Conservation (phyloP, 441 rosid species). For the Croton setiger region DNA sequence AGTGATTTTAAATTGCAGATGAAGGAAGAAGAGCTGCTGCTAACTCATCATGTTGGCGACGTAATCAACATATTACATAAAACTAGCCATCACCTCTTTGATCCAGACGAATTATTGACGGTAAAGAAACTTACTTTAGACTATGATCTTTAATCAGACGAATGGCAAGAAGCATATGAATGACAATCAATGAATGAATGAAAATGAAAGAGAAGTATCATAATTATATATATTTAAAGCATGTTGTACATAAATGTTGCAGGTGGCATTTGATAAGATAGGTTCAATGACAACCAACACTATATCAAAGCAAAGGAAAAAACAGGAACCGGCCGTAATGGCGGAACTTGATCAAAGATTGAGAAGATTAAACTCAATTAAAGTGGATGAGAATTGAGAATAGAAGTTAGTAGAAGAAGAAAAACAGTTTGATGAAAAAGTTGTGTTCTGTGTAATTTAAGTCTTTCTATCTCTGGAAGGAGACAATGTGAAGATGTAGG, state of each 20-base stretch:
- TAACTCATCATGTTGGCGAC: conserved; percentile 92
- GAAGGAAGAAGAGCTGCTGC: conserved; percentile 86
- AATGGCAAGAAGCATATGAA: not conserved
- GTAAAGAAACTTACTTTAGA: conserved; percentile 37
- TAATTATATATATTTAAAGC: conserved; percentile 2
- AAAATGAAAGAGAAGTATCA: not conserved
- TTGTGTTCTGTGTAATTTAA: not conserved
- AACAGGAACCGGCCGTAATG: conserved; percentile 96
- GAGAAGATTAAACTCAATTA: conserved; percentile 69
- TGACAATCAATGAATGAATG: not conserved
- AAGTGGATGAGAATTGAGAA: conserved; percentile 43
- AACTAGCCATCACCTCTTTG: conserved; percentile 90
- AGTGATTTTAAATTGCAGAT: conserved; percentile 47
- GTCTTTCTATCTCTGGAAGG: conserved; percentile 3
- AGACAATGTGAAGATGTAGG: conserved; percentile 20
- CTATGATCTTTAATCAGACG: not conserved
- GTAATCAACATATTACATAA: conserved; percentile 76
- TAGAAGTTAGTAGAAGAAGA: conserved; percentile 10
- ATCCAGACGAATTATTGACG: conserved; percentile 84
- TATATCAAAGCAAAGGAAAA: conserved; percentile 91
- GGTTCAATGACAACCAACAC: conserved; percentile 87
- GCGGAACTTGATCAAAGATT: conserved; percentile 94
- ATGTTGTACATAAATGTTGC: conserved; percentile 17
- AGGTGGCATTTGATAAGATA: conserved; percentile 92
- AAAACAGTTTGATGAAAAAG: not conserved